Conservation (phyloP, 2,329 filamentous ascomycete genomes). For the Claviceps maximensis region DNA sequence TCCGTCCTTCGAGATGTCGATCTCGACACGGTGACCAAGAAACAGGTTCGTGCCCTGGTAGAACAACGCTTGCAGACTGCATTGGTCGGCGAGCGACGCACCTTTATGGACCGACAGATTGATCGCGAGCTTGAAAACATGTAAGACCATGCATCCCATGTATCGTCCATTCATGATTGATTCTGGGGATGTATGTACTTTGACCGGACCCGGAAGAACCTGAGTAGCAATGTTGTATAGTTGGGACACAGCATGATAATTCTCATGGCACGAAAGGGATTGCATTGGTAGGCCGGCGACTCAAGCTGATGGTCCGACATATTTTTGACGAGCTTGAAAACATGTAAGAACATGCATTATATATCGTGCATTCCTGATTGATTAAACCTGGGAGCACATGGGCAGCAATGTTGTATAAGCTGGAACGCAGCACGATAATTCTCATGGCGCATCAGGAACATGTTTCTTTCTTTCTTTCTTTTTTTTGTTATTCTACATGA, state of each 20-base stretch:
- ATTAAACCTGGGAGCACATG: too few relatives aligned
- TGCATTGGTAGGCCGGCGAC: too few relatives aligned
- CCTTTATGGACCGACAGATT: conserved; percentile 86
- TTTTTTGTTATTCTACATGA: conserved; percentile 1
- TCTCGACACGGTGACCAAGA: conserved; percentile 95
- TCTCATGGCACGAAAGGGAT: too few relatives aligned
- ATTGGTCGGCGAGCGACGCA: conserved; percentile 69
- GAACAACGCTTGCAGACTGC: conserved; percentile 90
- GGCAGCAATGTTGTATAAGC: too few relatives aligned
- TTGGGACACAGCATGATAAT: not conserved
- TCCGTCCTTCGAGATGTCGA: conserved; percentile 76
- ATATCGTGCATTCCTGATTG: too few relatives aligned
- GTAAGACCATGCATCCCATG: conserved; percentile 47
- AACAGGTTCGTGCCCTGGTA: conserved; percentile 81
- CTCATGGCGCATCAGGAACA: too few relatives aligned
- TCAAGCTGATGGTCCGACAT: too few relatives aligned
- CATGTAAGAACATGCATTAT: too few relatives aligned
- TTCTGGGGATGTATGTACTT: not conserved
- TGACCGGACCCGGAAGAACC: not conserved
- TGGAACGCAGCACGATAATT: too few relatives aligned
- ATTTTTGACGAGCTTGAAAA: too few relatives aligned
- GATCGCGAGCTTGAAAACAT: conserved; percentile 89
- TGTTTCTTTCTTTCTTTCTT: not conserved
- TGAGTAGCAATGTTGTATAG: not conserved
- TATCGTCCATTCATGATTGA: not conserved